A percentile compares a stretch with the other conserved stretches of the same genome.
Evolutionary conservation across 2,329 filamentous ascomycete species (phyloP).

Genomic region (Verticillium klebahnii): DNA sequence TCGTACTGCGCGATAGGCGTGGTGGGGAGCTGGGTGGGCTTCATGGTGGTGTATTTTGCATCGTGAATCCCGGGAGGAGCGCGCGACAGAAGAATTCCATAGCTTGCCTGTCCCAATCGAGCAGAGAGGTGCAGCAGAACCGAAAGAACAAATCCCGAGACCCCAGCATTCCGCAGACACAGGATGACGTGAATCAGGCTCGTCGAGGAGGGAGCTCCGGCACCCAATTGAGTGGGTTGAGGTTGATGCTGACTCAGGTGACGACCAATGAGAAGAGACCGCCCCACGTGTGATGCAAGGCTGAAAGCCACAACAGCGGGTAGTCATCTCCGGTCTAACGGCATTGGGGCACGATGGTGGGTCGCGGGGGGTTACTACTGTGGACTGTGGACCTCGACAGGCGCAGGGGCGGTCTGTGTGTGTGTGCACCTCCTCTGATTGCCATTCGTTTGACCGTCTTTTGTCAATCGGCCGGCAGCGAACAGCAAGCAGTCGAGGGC

Average conservation of each 20-base stretch:
- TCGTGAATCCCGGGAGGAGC: slow-evolving; percentile 13
- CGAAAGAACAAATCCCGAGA: neutral
- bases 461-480: neutral
- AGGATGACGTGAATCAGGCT: neutral
- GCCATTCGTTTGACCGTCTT: neutral
- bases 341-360: neutral
- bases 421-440: neutral
- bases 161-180: neutral
- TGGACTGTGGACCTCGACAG: neutral
- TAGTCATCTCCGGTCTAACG: neutral
- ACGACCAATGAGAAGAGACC: slow-evolving; percentile 6
- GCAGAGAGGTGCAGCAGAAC: no score
- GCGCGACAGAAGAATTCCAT: neutral
- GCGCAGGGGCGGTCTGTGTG: neutral
- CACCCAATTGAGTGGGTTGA: slow-evolving; percentile 6
- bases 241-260: slow-evolving; percentile 19
- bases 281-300: slow-evolving; percentile 24
- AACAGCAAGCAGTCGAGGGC: neutral
- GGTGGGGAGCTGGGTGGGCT: slow-evolving; percentile 91
- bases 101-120: no score
- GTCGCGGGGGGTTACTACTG: neutral
- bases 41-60: slow-evolving; percentile 85
- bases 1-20: slow-evolving; percentile 93
- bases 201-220: neutral
- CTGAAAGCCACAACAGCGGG: slow-evolving; percentile 12